Conservation (phyloP, 2,329 filamentous ascomycete species). For the Alternaria longipes region DNA sequence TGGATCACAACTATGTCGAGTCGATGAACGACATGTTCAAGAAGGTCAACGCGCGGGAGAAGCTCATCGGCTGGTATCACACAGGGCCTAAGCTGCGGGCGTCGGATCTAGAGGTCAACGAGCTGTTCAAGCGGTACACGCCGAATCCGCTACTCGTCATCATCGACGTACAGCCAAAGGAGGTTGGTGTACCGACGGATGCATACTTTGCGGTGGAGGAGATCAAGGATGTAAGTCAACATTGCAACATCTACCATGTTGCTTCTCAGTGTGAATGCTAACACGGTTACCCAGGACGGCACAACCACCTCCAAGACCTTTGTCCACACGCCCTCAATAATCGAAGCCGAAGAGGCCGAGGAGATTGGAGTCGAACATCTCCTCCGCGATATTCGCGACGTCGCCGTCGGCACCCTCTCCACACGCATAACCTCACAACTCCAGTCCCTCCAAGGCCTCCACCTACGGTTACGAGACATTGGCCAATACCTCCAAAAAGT, state of each 20-base stretch:
- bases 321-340: constrained; percentile 96
- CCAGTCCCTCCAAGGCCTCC: constrained; percentile 94
- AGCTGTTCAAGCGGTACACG: constrained; percentile 99
- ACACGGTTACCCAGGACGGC: constrained; percentile 72
- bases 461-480: constrained; percentile 93
- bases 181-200: constrained; percentile 96
- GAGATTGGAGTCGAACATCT: constrained; percentile 99
- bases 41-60: constrained; percentile 98
- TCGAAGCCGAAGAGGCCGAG: constrained; percentile 98
- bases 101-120: constrained; percentile 98
- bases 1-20: constrained; percentile 99
- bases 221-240: constrained; percentile 88
- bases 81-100: constrained; percentile 96
- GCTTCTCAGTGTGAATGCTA: background rate
- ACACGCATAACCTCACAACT: constrained; percentile 97
- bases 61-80: constrained; percentile 99
- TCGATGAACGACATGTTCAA: constrained; percentile 99
- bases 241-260: too few species aligned
- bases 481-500: constrained; percentile 96
- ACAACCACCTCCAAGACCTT: constrained; percentile 97
- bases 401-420: constrained; percentile 94
- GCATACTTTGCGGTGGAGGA: constrained; percentile 99
- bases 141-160: constrained; percentile 96
- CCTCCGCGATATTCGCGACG: constrained; percentile 95
- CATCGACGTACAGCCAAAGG: constrained; percentile 97